Base-by-base conservation (phyloP, 257 asterid species). In the Leptodermis oblonga region DNA sequence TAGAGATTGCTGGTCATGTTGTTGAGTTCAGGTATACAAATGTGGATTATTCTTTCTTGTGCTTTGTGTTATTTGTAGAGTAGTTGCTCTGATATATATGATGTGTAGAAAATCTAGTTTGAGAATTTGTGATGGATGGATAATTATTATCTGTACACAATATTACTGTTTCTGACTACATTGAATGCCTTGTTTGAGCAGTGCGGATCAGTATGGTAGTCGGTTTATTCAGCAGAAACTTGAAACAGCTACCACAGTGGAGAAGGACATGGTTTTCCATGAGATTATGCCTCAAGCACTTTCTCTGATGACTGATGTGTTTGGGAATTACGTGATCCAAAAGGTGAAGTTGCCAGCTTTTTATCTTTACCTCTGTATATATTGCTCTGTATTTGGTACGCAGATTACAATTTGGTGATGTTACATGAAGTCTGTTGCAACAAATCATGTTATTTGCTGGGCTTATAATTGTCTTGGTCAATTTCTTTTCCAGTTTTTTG, bases 151-250 rank as follows among this genome's bases (percentile, higher is more conserved):
- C n/a, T 37, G 7, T 25, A 37, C 46, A 4, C 11, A 14, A 28
- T 28, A 13, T 30, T 58, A 26, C 11, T 36, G 9, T n/a, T 62
- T 37, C 46, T 37, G 30, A 61, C 67, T 59, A 17, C 14, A 18
- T 54, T 34, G 7, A 39, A 51, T 54, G 22, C 8, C 67, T 71
- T 76, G 7, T 62, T n/a, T 76, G 73, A 61, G 71, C 84, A 90
- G 97, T 76, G 90, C 82, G 82, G 96, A 90, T 59, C 97, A 88
- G 78, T 88, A 81, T 67, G 96, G 96, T 69, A 90, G 94, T 69
- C 90, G 96, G 52, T 88, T 90, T 72, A 90, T 90, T 62, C 97
- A 90, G 66, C 97, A 88, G 78, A 90, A 90, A 81, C 94, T 90
- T 75, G 96, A 86, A 84, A 86, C 86, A 26, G 89, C 94, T 13